phyloP scores from a whole-genome alignment of 2,329 filamentous ascomycete genomes.

The Pseudogymnoascus sp. region DNA sequence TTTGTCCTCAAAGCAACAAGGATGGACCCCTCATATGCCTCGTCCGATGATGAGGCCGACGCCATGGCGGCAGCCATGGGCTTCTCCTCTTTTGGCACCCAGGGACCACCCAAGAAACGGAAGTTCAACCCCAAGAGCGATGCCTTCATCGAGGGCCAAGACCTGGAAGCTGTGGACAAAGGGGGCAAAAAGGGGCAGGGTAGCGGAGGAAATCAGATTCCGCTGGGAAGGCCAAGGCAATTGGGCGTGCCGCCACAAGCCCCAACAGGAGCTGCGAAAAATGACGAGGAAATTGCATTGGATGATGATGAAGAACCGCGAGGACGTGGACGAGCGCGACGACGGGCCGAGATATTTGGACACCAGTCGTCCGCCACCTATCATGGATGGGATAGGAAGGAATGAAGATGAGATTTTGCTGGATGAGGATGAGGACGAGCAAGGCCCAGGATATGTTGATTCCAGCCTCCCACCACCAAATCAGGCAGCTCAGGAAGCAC shows the following conservation, averaged over 20 bases:
- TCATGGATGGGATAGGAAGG: not conserved
- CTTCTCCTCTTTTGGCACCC: slow-evolving; percentile 62
- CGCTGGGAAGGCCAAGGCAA: slow-evolving; percentile 24
- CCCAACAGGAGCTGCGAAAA: not conserved
- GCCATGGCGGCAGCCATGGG: slow-evolving; percentile 65
- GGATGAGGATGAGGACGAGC: slow-evolving; percentile 31
- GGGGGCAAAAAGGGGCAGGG: slow-evolving; percentile 29
- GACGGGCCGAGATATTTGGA: slow-evolving; percentile 20
- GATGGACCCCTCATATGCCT: not conserved
- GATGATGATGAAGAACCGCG: slow-evolving; percentile 15
- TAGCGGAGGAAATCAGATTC: slow-evolving; percentile 28
- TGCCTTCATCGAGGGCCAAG: slow-evolving; percentile 38
- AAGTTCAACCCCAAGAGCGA: slow-evolving; percentile 55
- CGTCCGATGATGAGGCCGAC: slow-evolving; percentile 34
- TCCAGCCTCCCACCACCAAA: slow-evolving; percentile 10
- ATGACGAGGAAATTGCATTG: slow-evolving; percentile 23
- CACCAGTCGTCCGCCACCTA: slow-evolving; percentile 26
- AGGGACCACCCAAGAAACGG: slow-evolving; percentile 54
- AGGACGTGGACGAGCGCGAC: slow-evolving; percentile 11
- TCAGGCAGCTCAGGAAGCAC: slow-evolving; percentile 20
- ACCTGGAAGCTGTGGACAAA: slow-evolving; percentile 24
- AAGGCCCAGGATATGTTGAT: slow-evolving; percentile 11
- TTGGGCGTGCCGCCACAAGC: slow-evolving; percentile 16
- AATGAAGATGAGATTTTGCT: slow-evolving; percentile 44
- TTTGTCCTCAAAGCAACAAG: not conserved